Conservation (phyloP, 495 filamentous ascomycete species). For the Hypoxylon fuscum region DNA sequence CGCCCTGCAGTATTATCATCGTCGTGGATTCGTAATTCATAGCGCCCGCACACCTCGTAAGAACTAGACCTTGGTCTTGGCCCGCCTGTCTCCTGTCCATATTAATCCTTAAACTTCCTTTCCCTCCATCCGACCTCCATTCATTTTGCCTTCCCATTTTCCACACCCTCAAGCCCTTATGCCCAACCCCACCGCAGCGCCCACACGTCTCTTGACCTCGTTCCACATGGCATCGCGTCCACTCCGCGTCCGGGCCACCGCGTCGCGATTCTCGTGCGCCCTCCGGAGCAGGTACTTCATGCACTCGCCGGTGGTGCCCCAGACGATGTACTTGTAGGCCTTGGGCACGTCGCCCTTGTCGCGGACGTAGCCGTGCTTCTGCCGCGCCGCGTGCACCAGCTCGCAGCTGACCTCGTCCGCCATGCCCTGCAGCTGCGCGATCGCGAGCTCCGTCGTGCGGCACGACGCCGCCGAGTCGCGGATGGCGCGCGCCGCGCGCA, state of each 20-base stretch:
- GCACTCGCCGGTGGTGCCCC: slow-evolving; percentile 91
- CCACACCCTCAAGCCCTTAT: slow-evolving; percentile 19
- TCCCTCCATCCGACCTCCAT: no score
- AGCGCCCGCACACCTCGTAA: neutral
- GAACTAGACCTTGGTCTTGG: neutral
- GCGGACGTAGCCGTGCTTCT: slow-evolving; percentile 29
- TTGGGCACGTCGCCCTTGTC: slow-evolving; percentile 58
- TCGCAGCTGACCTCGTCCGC: slow-evolving; percentile 93
- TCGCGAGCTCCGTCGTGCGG: slow-evolving; percentile 72
- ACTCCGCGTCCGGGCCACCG: slow-evolving; percentile 78
- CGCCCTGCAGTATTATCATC: slow-evolving; percentile 2
- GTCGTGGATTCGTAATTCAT: slow-evolving; percentile 21
- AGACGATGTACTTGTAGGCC: slow-evolving; percentile 90
- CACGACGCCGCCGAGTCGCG: slow-evolving; percentile 43
- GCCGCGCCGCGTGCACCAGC: slow-evolving; percentile 66
- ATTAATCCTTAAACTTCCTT: neutral
- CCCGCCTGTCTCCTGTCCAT: neutral
- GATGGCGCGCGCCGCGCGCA: slow-evolving; percentile 70
- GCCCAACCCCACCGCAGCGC: slow-evolving; percentile 50
- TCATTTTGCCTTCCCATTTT: neutral
- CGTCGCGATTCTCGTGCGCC: slow-evolving; percentile 92
- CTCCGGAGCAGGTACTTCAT: slow-evolving; percentile 89
- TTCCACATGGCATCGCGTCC: slow-evolving; percentile 76
- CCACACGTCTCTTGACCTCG: slow-evolving; percentile 74
- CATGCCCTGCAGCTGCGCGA: slow-evolving; percentile 96